Conservation (phyloP, 2,329 filamentous ascomycete genomes). For the Aspergillus pseudonomiae region DNA sequence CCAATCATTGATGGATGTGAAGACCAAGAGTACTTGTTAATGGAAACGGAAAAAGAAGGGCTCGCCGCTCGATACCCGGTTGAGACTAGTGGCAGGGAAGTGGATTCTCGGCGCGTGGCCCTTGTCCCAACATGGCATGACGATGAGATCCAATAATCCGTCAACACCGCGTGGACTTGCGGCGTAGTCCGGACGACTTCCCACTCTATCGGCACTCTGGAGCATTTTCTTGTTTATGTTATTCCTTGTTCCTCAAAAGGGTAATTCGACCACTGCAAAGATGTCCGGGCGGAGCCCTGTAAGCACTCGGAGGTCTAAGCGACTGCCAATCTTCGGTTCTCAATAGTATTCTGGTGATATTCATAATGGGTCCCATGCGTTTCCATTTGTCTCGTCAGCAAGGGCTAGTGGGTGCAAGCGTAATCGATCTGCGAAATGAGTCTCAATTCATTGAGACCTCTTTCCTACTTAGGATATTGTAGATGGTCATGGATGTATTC, state of each 20-base stretch:
- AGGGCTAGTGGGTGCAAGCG: neutral
- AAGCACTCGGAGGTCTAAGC: neutral
- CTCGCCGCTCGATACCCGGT: neutral
- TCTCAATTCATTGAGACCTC: neutral
- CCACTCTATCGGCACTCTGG: neutral
- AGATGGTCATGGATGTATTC: neutral
- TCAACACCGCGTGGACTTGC: neutral
- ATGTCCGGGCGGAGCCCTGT: neutral
- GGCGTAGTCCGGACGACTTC: neutral
- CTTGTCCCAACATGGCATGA: constrained; percentile 24
- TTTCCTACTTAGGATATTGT: neutral
- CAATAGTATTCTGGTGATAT: neutral
- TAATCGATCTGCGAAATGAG: neutral
- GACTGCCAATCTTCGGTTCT: neutral
- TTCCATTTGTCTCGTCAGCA: too few species aligned
- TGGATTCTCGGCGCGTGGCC: neutral
- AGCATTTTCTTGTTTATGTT: neutral
- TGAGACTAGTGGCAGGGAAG: neutral
- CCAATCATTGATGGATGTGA: constrained; percentile 9
- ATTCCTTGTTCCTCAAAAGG: neutral
- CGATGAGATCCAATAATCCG: constrained; percentile 12
- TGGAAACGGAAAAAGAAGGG: constrained; percentile 28
- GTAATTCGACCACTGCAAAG: neutral
- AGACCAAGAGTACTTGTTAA: constrained; percentile 21
- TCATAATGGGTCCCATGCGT: neutral